phyloP scores from a whole-genome alignment of 352 stramenopile genomes.

The Phytophthora idaei region DNA sequence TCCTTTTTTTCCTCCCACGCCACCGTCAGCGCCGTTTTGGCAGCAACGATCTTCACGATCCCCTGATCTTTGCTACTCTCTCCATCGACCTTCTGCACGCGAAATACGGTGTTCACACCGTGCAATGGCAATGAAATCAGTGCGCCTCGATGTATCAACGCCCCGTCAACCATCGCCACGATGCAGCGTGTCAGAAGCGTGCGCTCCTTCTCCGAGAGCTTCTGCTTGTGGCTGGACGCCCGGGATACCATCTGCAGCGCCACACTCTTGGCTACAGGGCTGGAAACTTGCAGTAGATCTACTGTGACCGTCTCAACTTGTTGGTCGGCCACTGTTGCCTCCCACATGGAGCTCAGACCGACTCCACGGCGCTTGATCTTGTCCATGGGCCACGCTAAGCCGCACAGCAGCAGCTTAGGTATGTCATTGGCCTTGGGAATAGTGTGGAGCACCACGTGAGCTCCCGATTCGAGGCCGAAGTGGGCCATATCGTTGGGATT shows the following conservation, averaged over 20 bases:
- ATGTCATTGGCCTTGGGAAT: constrained; percentile 3
- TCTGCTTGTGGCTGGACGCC: constrained; percentile 26
- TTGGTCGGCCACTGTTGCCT: constrained; percentile 41
- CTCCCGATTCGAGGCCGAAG: constrained; percentile 46
- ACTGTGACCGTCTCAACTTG: constrained; percentile 34
- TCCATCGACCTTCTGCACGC: constrained; percentile 38
- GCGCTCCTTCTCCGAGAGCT: constrained; percentile 62
- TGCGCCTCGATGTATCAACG: constrained; percentile 55
- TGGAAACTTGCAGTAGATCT: constrained; percentile 25
- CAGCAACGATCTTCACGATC: constrained; percentile 33
- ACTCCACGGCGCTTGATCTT: constrained; percentile 70
- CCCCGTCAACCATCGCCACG: constrained; percentile 65
- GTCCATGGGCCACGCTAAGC: constrained; percentile 73
- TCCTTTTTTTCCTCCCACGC: constrained; percentile 27
- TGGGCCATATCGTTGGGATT: constrained; percentile 59
- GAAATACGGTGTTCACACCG: constrained; percentile 60
- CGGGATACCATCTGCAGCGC: constrained; percentile 47
- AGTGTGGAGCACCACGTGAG: constrained; percentile 39
- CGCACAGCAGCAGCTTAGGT: constrained; percentile 54
- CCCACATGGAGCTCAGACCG: constrained; percentile 78
- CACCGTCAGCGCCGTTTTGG: constrained; percentile 38
- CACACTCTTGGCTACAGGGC: constrained; percentile 31
- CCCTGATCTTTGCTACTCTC: constrained; percentile 4
- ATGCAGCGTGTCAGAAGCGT: constrained; percentile 63
- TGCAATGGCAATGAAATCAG: constrained; percentile 68